Percentiles rank a stretch among this genome's conserved stretches.
Conservation (phyloP, 2,329 filamentous ascomycete species). For the Pezicula carpinea region DNA sequence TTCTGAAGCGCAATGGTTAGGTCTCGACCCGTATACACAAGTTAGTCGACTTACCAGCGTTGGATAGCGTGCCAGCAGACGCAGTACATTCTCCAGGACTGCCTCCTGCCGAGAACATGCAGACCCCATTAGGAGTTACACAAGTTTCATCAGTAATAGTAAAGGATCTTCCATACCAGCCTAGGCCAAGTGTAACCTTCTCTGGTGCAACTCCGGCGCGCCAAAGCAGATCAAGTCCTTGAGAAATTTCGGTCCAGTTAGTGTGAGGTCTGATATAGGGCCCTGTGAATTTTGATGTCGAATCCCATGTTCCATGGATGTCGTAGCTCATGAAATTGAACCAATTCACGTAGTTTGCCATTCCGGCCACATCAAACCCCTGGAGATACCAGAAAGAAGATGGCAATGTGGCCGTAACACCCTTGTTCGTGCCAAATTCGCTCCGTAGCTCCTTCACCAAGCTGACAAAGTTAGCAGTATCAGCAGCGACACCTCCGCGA, state of each 20-base stretch:
- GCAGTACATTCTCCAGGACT: conserved; percentile 15
- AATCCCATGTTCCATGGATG: conserved; percentile 33
- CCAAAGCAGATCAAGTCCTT: conserved; percentile 11
- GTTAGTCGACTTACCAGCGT: conserved; percentile 18
- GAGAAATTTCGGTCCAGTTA: conserved; percentile 10
- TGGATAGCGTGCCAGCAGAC: conserved; percentile 28
- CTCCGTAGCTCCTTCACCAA: conserved; percentile 16
- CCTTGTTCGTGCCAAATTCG: conserved; percentile 21
- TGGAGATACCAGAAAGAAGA: conserved; percentile 25
- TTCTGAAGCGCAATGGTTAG: conserved; percentile 22
- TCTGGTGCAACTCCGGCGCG: conserved; percentile 6
- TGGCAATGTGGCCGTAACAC: conserved; percentile 15
- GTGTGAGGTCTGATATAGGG: conserved; percentile 10
- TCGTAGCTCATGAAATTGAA: conserved; percentile 25
- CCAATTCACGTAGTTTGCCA: conserved; percentile 20
- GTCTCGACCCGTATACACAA: conserved; percentile 9
- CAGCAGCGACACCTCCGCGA: conserved; percentile 31
- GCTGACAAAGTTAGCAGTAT: conserved; percentile 29
- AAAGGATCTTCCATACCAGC: conserved; percentile 11
- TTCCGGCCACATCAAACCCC: conserved; percentile 20
- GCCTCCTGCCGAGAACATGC: conserved; percentile 8
- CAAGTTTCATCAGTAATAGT: conserved; percentile 6
- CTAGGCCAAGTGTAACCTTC: conserved; percentile 8
- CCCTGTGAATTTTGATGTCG: conserved; percentile 16
- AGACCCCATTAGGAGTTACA: conserved; percentile 1